Base-by-base conservation (phyloP, 192 early-diverging fungal species). In the Linnemannia schmuckeri region DNA sequence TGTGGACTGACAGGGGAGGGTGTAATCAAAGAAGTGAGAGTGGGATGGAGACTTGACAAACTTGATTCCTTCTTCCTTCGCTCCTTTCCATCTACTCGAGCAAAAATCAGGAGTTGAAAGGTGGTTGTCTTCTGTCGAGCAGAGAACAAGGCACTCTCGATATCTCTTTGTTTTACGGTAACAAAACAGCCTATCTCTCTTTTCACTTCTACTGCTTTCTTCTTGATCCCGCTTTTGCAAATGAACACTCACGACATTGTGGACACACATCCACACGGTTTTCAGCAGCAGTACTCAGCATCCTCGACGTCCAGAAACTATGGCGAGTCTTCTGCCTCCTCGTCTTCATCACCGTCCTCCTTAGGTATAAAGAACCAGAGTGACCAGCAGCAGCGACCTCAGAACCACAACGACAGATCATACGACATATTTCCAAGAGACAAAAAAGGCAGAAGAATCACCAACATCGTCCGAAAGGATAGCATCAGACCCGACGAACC, bases 161-260 rank as follows among this genome's bases (percentile, higher is more conserved):
- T 46, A 15, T 46, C 44, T 46, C 44, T 46, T 46, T 46, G 3
- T 46, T 2, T 12, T 46, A 46, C 9, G 44, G 44, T 2, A 46
- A 46, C 44, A 46, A 46, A 46, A 44, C 44, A 46, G 44, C 44
- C 15, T 46, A 10, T 46, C 44, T 46, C 13, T 13, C 44, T 12
- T 46, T 46, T 46, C 13, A 47, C 40, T 44, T 72, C 41, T 46
- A 47, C 41, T 40, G 24, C 9, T 46, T 47, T 44, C 10, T 42
- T 33, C n/a, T 72, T 27, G 3, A 46, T 46, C 71, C 71, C 12
- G 41, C 12, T 72, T 42, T 40, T n/a, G 5, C 22, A 27, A 13
- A 72, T 72, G 71, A 72, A 46, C 44, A n/a, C 47, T n/a, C 42
- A 72, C 42, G 41, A 44, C 41, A 24, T 47, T n/a, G 71, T 30